These are phyloP conservation scores for Afroboletus lepidellus DNA, from an alignment of 1,284 basidiomycete genomes.

Conservation along the genomic window DNA sequence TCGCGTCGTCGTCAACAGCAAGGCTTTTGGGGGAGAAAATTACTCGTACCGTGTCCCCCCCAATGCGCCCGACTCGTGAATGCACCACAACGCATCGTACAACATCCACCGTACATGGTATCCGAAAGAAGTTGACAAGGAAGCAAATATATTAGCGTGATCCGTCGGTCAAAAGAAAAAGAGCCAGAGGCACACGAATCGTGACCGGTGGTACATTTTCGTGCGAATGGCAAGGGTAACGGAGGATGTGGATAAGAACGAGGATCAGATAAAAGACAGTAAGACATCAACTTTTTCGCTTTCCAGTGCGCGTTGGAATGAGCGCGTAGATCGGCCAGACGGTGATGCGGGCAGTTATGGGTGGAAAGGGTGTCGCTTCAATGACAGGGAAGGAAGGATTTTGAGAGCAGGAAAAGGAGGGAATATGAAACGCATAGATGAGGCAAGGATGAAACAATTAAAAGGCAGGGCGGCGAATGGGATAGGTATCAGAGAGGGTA, in stretches of 20 bases:
- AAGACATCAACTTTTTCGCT: background rate
- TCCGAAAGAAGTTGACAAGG: background rate
- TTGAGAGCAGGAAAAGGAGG: background rate
- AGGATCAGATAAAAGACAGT: background rate
- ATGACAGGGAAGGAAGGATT: background rate
- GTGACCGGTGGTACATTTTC: background rate
- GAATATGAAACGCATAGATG: slow-evolving; percentile 1
- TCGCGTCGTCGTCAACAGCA: background rate
- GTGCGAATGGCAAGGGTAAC: background rate
- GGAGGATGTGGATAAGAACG: background rate
- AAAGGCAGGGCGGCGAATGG: background rate
- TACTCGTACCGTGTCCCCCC: background rate
- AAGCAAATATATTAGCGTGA: background rate
- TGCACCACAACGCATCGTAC: background rate
- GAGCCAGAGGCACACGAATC: background rate
- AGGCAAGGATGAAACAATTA: background rate
- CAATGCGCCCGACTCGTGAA: background rate
- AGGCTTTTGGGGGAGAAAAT: background rate
- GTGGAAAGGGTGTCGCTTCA: background rate
- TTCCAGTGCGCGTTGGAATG: background rate
- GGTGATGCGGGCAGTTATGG: background rate
- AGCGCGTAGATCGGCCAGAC: background rate
- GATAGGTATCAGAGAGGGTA: background rate
- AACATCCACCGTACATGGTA: background rate
- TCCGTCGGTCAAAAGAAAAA: background rate